Evolutionary conservation across 116 monocot species (phyloP).

Genomic region (Dioscorea cayenensis): DNA sequence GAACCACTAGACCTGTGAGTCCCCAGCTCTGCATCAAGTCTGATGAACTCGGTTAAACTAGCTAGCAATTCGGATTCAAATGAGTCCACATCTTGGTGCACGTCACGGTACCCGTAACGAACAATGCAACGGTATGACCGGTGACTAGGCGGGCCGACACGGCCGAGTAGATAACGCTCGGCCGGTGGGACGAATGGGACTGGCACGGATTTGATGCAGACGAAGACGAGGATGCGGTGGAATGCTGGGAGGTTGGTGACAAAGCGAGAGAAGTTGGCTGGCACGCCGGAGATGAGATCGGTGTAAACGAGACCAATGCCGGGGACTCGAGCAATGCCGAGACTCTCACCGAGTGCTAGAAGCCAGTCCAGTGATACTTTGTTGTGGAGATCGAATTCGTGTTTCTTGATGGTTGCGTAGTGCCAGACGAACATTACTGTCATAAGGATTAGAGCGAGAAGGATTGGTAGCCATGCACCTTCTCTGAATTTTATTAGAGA

Average conservation of each 20-base stretch:
- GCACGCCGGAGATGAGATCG: slow-evolving; percentile 72
- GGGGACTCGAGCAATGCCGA: slow-evolving; percentile 87
- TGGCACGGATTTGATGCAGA: slow-evolving; percentile 77
- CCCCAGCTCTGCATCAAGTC: slow-evolving; percentile 22
- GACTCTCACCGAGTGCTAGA: slow-evolving; percentile 63
- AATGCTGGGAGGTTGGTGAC: slow-evolving; percentile 91
- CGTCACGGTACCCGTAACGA: slow-evolving; percentile 87
- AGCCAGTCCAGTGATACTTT: slow-evolving; percentile 94
- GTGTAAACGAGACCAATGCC: slow-evolving; percentile 95
- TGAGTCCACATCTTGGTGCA: slow-evolving; percentile 75
- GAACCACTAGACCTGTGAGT: neutral
- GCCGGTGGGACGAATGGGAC: slow-evolving; percentile 68
- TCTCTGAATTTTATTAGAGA: slow-evolving; percentile 87
- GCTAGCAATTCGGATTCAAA: slow-evolving; percentile 73
- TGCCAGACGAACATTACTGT: slow-evolving; percentile 86
- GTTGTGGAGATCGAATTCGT: slow-evolving; percentile 84
- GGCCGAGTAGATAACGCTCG: slow-evolving; percentile 73
- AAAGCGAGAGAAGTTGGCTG: slow-evolving; percentile 89
- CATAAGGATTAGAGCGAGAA: slow-evolving; percentile 72
- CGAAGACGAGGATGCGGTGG: slow-evolving; percentile 77
- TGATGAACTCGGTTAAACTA: slow-evolving; percentile 62
- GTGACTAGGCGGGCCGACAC: slow-evolving; percentile 63
- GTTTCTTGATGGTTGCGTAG: slow-evolving; percentile 79
- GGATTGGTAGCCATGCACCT: slow-evolving; percentile 89
- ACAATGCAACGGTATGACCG: slow-evolving; percentile 91